Percentiles rank a stretch among this genome's conserved stretches.
Evolutionary conservation across 2,329 filamentous ascomycete species (phyloP).

Genomic region (Neoascochyta sp.): DNA sequence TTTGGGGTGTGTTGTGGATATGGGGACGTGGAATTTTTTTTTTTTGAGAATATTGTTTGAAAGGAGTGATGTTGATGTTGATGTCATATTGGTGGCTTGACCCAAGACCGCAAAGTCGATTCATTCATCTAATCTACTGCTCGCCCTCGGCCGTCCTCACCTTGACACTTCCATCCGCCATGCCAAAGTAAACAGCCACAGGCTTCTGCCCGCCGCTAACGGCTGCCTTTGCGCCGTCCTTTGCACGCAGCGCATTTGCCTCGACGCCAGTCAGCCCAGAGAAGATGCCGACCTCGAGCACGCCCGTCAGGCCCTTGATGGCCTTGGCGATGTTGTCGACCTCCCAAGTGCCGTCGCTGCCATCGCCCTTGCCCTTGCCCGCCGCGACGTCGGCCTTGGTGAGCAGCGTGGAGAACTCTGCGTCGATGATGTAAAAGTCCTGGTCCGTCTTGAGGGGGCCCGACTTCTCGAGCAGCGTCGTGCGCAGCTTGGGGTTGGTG

Average conservation of each 20-base stretch:
- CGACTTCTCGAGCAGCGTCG: constrained; percentile 71
- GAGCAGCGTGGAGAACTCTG: constrained; percentile 72
- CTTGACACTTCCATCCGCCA: constrained; percentile 58
- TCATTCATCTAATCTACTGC: constrained; percentile 9
- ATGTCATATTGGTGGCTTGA: background rate
- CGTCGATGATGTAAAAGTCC: constrained; percentile 86
- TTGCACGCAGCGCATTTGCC: constrained; percentile 48
- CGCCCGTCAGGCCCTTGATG: constrained; percentile 78
- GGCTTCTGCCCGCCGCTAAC: constrained; percentile 71
- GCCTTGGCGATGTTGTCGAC: constrained; percentile 68
- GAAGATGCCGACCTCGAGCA: constrained; percentile 91
- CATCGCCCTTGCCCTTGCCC: constrained; percentile 46
- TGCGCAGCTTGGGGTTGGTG: constrained; percentile 65
- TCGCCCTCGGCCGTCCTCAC: constrained; percentile 31
- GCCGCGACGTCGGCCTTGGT: constrained; percentile 55
- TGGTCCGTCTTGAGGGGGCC: constrained; percentile 84
- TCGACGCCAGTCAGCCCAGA: constrained; percentile 74
- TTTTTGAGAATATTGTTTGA: no score
- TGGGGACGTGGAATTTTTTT: background rate
- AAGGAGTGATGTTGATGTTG: background rate
- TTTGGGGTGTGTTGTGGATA: no score
- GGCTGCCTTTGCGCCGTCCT: constrained; percentile 37
- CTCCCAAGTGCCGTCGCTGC: constrained; percentile 70
- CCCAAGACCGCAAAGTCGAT: background rate
- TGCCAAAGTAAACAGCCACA: constrained; percentile 90